Base-by-base conservation (phyloP, 192 early-diverging fungal species). In the Coemansia aciculifera region DNA sequence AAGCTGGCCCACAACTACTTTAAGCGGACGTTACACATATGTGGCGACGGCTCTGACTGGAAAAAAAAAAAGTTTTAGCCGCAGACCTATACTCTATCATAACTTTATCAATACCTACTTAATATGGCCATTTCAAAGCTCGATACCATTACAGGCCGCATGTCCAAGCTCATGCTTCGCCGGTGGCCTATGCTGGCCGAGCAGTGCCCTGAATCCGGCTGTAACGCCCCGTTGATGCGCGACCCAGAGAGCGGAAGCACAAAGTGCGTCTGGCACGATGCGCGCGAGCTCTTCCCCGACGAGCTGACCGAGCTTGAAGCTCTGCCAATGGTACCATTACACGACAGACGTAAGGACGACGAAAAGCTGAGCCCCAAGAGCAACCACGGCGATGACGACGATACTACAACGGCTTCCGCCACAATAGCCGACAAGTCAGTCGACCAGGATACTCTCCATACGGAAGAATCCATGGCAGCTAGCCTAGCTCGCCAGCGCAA, bases 141-240 rank as follows among this genome's bases (percentile, higher is more conserved):
- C 1, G 72, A 82, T 68, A 62, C 64, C 13, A 56, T 82, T 32
- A 77, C 79, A 1, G 66, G 63, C 13, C 75, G 79, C 37, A 65
- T 82, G 75, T 77, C 79, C 40, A 71, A 66, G 75, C 72, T 82
- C 24, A 82, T 82, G 79, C 68, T 77, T 4, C 77, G 68, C 38
- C 68, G 79, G 59, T 82, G 79, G 79, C 29, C 79, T 10, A 82
- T 82, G 79, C 75, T 82, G 8, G 79, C 75, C 5, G 79, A 82
- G 13, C 38, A 66, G 37, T 82, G 79, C 27, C 12, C 40, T 0
- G 46, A 57, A 5, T 72, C 71, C 27, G 69, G 72, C 17, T 82
- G 79, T 72, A 63, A 59, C 17, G 56, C 68, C 3, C 79, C 79
- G 39, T 38, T 82, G 57, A 82, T 82, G 79, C 71, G 79, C 31